A percentile compares a stretch with the other conserved stretches of the same genome.
These are phyloP conservation scores for Scheffersomyces stipitis DNA, from an alignment of 805 yeast species.

Conservation along the genomic window DNA sequence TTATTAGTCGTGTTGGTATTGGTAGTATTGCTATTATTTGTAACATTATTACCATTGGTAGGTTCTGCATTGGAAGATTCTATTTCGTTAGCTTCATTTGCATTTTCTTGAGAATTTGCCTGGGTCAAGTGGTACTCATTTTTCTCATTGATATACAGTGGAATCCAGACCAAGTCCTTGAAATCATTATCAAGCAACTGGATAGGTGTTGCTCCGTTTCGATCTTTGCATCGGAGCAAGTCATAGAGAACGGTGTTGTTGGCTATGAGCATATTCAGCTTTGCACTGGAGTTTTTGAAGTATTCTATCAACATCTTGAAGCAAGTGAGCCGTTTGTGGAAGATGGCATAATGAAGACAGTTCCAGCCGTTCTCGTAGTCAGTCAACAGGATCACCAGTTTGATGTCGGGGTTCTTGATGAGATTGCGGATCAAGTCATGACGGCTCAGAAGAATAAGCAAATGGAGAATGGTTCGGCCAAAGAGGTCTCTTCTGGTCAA, in stretches of 20 bases:
- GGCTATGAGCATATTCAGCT: constrained; percentile 13
- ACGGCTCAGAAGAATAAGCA: constrained; percentile 51
- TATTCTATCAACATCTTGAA: constrained; percentile 41
- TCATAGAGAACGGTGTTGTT: constrained; percentile 26
- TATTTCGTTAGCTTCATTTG: neutral
- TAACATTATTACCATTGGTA: too few species aligned
- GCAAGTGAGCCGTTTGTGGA: constrained; percentile 54
- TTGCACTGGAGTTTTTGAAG: constrained; percentile 14
- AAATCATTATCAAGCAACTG: constrained; percentile 57
- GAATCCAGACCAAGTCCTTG: constrained; percentile 43
- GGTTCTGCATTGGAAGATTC: neutral
- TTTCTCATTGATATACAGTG: constrained; percentile 39
- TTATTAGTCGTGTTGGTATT: neutral
- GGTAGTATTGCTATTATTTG: neutral
- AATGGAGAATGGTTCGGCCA: constrained; percentile 67
- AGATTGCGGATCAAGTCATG: constrained; percentile 46
- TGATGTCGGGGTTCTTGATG: constrained; percentile 48
- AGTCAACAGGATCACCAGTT: constrained; percentile 33
- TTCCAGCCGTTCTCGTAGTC: constrained; percentile 86
- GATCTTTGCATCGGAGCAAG: constrained; percentile 59
- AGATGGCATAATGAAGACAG: constrained; percentile 69
- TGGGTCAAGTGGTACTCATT: constrained; percentile 27
- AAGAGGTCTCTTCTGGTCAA: constrained; percentile 59
- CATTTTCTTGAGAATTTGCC: too few species aligned
- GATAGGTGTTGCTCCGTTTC: constrained; percentile 70